A percentile compares a stretch with the other conserved stretches of the same genome.
These are phyloP conservation scores for Plantago elongata DNA, from an alignment of 257 asterid genomes.

Conservation along the genomic window DNA sequence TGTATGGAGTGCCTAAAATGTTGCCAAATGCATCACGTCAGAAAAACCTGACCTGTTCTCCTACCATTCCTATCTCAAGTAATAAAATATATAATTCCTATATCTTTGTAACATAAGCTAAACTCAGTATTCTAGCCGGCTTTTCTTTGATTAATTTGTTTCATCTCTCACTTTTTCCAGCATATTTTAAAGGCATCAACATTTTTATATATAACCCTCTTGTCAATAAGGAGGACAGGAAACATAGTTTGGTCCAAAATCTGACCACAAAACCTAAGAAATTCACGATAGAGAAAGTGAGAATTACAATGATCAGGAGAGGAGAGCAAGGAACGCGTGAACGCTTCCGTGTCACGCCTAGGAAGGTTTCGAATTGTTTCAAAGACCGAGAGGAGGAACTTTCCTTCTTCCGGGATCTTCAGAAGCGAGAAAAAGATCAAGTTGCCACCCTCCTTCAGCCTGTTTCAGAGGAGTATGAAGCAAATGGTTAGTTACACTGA, in stretches of 20 bases:
- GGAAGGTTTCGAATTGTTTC: slow-evolving; percentile 27
- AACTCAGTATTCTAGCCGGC: neutral
- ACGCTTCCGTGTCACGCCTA: slow-evolving; percentile 8
- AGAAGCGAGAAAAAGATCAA: slow-evolving; percentile 44
- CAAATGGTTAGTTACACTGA: slow-evolving; percentile 35
- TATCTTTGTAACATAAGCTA: no score
- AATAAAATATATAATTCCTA: neutral
- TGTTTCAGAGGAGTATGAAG: slow-evolving; percentile 58
- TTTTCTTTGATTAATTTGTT: neutral
- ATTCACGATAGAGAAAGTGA: neutral
- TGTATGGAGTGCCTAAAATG: neutral
- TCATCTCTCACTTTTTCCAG: neutral
- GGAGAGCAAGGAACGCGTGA: slow-evolving; percentile 17
- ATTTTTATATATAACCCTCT: neutral
- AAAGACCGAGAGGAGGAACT: slow-evolving; percentile 72
- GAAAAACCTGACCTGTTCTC: neutral
- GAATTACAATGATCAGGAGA: slow-evolving; percentile 27
- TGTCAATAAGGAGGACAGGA: neutral
- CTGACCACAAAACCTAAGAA: neutral
- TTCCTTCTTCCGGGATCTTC: slow-evolving; percentile 55
- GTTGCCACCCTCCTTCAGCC: slow-evolving; percentile 58
- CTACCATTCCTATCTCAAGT: neutral
- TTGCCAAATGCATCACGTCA: neutral
- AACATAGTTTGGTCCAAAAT: slow-evolving; percentile 6
- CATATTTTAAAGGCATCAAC: neutral